phyloP scores from a whole-genome alignment of 805 yeast species.

The Pichia membranifaciens region DNA sequence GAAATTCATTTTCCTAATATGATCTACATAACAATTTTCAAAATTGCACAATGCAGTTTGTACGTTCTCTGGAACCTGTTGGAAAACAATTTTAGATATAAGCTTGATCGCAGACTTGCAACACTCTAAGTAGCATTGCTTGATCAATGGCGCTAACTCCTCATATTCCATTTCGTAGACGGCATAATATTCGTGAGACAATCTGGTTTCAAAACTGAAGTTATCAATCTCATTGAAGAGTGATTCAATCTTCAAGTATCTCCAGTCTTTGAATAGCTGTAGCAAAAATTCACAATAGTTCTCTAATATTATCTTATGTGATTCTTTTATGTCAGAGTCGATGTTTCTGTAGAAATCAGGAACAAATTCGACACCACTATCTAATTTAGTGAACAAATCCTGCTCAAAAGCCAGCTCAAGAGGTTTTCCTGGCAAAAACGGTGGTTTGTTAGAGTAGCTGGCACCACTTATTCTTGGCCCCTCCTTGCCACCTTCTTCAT shows the following conservation, averaged over 20 bases:
- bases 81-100: slow-evolving; percentile 57
- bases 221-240: slow-evolving; percentile 47
- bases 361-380: slow-evolving; percentile 5
- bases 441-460: background rate
- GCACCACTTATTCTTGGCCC: background rate
- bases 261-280: slow-evolving; percentile 55
- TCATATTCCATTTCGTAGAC: slow-evolving; percentile 2
- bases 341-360: background rate
- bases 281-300: slow-evolving; percentile 46
- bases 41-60: slow-evolving; percentile 49
- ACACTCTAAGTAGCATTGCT: slow-evolving; percentile 58
- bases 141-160: slow-evolving; percentile 46
- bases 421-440: background rate
- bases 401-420: slow-evolving; percentile 16
- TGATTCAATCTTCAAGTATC: slow-evolving; percentile 61
- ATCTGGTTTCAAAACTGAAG: slow-evolving; percentile 37
- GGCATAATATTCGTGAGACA: slow-evolving; percentile 32
- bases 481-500: background rate
- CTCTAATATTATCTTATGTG: slow-evolving; percentile 3
- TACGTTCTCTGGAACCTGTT: slow-evolving; percentile 54
- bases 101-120: slow-evolving; percentile 50
- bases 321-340: background rate
- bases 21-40: slow-evolving; percentile 42
- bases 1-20: slow-evolving; percentile 37
- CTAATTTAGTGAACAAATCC: slow-evolving; percentile 1